A percentile compares a stretch with the other conserved stretches of the same genome.
Conservation (phyloP, 176 grass and related monocot genomes). For the Bolboschoenus planiculmis region DNA sequence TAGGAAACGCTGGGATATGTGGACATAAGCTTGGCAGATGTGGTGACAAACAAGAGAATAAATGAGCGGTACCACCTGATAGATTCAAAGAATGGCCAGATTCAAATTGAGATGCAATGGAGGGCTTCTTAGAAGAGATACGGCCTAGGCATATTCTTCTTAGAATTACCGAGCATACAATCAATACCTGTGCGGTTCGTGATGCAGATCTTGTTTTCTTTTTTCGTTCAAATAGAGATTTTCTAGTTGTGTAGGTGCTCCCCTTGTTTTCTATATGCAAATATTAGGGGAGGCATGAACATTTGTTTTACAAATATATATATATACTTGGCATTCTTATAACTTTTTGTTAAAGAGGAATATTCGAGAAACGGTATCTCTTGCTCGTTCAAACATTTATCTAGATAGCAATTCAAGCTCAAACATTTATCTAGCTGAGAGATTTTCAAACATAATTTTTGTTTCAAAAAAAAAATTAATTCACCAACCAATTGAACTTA, state of each 20-base stretch:
- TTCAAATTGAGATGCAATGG: constrained; percentile 93
- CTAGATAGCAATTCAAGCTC: background rate
- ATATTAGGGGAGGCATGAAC: background rate
- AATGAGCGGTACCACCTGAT: constrained; percentile 81
- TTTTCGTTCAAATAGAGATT: background rate
- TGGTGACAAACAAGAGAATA: constrained; percentile 75
- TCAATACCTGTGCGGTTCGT: background rate
- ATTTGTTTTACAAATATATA: background rate
- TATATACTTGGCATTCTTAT: background rate
- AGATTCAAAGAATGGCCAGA: constrained; percentile 77
- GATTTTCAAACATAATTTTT: background rate
- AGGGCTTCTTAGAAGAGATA: constrained; percentile 57
- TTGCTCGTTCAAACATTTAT: no score
- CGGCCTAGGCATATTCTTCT: background rate
- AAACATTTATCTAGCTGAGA: background rate
- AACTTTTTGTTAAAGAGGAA: background rate
- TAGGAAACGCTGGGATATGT: constrained; percentile 81
- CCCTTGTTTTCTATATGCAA: background rate
- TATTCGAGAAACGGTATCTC: background rate
- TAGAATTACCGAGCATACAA: background rate
- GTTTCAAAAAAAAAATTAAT: background rate
- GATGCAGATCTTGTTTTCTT: background rate
- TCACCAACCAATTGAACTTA: background rate
- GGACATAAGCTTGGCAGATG: constrained; percentile 58
- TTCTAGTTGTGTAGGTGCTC: background rate